These are phyloP conservation scores for Clarireedia monteithiana DNA, from an alignment of 2,329 filamentous ascomycete genomes.

Conservation along the genomic window DNA sequence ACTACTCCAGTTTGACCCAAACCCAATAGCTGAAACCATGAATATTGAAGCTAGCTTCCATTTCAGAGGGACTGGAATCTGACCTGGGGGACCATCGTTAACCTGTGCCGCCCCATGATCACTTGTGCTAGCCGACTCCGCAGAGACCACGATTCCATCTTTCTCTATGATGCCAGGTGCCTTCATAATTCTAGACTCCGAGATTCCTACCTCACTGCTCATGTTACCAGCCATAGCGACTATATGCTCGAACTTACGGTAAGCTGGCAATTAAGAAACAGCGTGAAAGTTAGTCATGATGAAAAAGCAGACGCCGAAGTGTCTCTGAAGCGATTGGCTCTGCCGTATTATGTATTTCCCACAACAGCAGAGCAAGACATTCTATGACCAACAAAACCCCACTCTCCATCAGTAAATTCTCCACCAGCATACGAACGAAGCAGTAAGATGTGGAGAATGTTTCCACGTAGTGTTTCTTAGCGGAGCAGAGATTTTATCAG, in stretches of 20 bases:
- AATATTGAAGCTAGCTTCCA: slow-evolving; percentile 38
- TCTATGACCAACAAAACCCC: background rate
- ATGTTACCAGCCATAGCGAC: background rate
- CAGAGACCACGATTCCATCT: background rate
- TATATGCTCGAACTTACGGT: background rate
- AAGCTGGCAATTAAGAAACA: too few relatives aligned
- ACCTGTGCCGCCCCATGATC: background rate
- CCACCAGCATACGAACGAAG: background rate
- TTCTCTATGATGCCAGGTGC: background rate
- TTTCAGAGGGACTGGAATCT: slow-evolving; percentile 16
- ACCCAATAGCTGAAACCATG: slow-evolving; percentile 46
- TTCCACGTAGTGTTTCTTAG: background rate
- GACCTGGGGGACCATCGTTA: background rate
- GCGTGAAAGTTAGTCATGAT: background rate
- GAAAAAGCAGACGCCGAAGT: background rate
- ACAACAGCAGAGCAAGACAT: background rate
- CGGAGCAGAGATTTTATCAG: slow-evolving; percentile 3
- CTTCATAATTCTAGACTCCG: background rate
- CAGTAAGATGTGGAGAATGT: background rate
- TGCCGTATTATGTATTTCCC: background rate
- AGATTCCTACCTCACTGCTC: background rate
- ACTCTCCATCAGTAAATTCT: background rate
- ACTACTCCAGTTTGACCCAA: slow-evolving; percentile 52
- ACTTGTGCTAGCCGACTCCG: background rate
- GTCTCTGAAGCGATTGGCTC: background rate